Evolutionary conservation across 106 monocot genomes (phyloP).

Genomic region (Allium sativum): DNA sequence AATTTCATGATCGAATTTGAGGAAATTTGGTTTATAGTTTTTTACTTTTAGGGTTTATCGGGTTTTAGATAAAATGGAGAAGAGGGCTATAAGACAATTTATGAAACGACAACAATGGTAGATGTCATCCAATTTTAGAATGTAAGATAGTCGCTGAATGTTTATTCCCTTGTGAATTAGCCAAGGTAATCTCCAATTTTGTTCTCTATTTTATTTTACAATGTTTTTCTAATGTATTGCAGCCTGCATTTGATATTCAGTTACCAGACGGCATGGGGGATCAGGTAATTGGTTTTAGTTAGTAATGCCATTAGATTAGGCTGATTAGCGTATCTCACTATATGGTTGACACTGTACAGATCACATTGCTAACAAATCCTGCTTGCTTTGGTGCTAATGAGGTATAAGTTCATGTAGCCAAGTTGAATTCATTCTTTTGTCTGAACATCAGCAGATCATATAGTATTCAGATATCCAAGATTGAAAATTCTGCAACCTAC

Average conservation of each 20-base stretch:
- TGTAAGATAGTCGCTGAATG: neutral
- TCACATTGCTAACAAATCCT: slow-evolving; percentile 84
- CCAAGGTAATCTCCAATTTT: neutral
- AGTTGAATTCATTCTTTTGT: neutral
- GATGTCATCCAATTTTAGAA: no score
- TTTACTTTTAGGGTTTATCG: no score
- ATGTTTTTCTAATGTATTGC: slow-evolving; percentile 3
- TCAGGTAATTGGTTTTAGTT: slow-evolving; percentile 38
- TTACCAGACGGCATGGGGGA: slow-evolving; percentile 40
- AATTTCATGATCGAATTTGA: no score
- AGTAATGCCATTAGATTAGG: neutral
- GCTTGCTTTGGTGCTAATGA: slow-evolving; percentile 68
- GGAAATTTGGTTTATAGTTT: no score
- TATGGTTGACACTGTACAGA: slow-evolving; percentile 27
- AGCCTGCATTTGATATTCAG: slow-evolving; percentile 76
- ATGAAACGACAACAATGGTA: no score
- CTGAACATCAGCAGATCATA: neutral
- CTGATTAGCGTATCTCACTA: no score
- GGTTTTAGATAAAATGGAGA: no score
- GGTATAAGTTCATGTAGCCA: slow-evolving; percentile 27
- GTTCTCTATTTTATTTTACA: neutral
- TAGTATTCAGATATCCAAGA: neutral
- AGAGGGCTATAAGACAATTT: no score
- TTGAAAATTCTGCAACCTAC: no score
- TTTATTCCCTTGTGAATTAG: slow-evolving; percentile 5